A percentile compares a stretch with the other conserved stretches of the same genome.
phyloP scores from a whole-genome alignment of 495 filamentous ascomycete species.

The Trichoderma orchidacearum region DNA sequence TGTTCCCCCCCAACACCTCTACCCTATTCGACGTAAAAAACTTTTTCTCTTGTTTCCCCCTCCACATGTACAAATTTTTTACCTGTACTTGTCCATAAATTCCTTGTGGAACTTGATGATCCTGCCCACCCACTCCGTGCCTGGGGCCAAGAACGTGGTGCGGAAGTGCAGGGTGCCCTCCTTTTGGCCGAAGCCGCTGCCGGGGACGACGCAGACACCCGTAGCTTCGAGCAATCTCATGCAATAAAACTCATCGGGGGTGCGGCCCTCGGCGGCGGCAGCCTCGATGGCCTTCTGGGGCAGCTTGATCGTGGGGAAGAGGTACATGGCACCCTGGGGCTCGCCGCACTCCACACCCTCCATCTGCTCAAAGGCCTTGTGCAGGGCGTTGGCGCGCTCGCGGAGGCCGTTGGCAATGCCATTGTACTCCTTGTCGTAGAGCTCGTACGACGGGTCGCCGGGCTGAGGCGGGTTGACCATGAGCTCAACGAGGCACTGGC shows the following conservation, averaged over 20 bases:
- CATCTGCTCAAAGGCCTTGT: slow-evolving; percentile 83
- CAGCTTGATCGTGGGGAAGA: slow-evolving; percentile 85
- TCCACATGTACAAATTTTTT: slow-evolving; percentile 4
- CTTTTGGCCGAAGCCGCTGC: slow-evolving; percentile 87
- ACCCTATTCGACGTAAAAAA: background rate
- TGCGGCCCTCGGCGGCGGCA: slow-evolving; percentile 57
- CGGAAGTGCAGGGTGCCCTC: slow-evolving; percentile 86
- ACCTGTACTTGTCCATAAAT: slow-evolving; percentile 75
- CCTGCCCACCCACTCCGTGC: slow-evolving; percentile 84
- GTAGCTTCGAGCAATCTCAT: slow-evolving; percentile 82
- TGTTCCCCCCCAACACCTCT: background rate
- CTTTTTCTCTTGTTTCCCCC: background rate
- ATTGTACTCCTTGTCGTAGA: slow-evolving; percentile 76
- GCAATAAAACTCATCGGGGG: slow-evolving; percentile 88
- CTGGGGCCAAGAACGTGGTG: slow-evolving; percentile 92
- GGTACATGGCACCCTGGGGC: slow-evolving; percentile 92
- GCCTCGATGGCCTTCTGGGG: slow-evolving; percentile 59
- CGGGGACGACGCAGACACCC: slow-evolving; percentile 89
- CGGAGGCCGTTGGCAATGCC: slow-evolving; percentile 61
- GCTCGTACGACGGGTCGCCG: slow-evolving; percentile 66
- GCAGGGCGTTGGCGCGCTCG: slow-evolving; percentile 69
- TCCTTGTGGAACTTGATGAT: slow-evolving; percentile 82
- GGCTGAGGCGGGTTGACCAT: slow-evolving; percentile 88
- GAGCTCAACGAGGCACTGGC: slow-evolving; percentile 88
- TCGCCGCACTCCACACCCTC: slow-evolving; percentile 83